phyloP scores from a whole-genome alignment of 257 asterid species.

The Gentiana dahurica region DNA sequence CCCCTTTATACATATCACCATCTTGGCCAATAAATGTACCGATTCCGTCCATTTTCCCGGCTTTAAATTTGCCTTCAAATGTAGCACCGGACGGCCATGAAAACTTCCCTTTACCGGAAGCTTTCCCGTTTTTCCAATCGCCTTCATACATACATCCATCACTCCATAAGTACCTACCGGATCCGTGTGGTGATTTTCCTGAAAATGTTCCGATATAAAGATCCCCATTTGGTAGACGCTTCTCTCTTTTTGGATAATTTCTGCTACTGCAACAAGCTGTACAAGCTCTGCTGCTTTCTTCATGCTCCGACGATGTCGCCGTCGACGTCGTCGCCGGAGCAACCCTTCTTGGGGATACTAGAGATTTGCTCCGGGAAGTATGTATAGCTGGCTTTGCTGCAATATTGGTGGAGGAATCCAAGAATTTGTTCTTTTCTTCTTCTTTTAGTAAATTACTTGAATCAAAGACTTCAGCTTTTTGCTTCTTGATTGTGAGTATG shows the following conservation, averaged over 20 bases:
- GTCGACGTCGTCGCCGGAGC: constrained; percentile 38
- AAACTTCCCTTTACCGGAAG: constrained; percentile 73
- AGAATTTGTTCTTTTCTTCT: constrained; percentile 20
- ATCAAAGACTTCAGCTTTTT: constrained; percentile 10
- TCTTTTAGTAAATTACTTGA: constrained; percentile 10
- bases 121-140: constrained; percentile 92
- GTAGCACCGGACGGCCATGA: constrained; percentile 98
- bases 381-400: constrained; percentile 68
- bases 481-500: constrained; percentile 12
- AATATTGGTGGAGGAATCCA: constrained; percentile 23
- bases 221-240: constrained; percentile 84
- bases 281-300: neutral
- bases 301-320: constrained; percentile 6
- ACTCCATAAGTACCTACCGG: constrained; percentile 83
- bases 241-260: constrained; percentile 24
- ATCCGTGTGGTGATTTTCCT: constrained; percentile 79
- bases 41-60: constrained; percentile 86
- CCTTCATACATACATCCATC: constrained; percentile 98
- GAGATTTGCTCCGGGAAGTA: constrained; percentile 69
- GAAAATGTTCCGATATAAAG: constrained; percentile 75
- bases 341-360: constrained; percentile 54
- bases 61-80: constrained; percentile 76
- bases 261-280: neutral
- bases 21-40: constrained; percentile 81
- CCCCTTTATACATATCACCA: constrained; percentile 66